Percentiles rank a stretch among this genome's conserved stretches.
phyloP scores from a whole-genome alignment of 805 yeast species.

The Monosporozyma siamensis region DNA sequence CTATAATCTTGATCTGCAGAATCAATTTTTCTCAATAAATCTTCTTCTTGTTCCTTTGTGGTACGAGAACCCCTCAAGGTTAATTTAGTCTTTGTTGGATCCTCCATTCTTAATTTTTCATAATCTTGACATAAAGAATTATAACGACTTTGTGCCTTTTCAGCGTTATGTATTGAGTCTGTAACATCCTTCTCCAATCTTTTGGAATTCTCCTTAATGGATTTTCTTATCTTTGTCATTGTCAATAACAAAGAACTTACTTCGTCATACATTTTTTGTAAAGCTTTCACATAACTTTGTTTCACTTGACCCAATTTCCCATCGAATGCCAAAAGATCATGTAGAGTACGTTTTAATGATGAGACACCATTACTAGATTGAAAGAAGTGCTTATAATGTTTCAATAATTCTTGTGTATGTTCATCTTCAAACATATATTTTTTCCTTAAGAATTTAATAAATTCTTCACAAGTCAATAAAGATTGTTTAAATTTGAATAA shows the following conservation, averaged over 20 bases:
- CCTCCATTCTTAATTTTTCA: constrained; percentile 70
- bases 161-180: constrained; percentile 77
- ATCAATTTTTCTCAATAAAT: constrained; percentile 68
- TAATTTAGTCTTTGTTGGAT: constrained; percentile 76
- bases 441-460: constrained; percentile 66
- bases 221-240: constrained; percentile 63
- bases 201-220: constrained; percentile 71
- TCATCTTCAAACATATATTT: constrained; percentile 73
- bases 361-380: constrained; percentile 13
- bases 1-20: constrained; percentile 81
- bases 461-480: constrained; percentile 75
- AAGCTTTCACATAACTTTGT: constrained; percentile 63
- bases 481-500: constrained; percentile 70
- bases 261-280: constrained; percentile 82
- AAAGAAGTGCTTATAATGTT: constrained; percentile 47
- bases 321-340: constrained; percentile 63
- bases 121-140: constrained; percentile 75
- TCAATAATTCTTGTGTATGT: constrained; percentile 62
- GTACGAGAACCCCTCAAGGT: constrained; percentile 72
- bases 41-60: constrained; percentile 82
- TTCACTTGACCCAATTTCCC: constrained; percentile 68
- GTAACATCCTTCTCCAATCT: constrained; percentile 74
- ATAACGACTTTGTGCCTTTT: constrained; percentile 76
- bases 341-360: constrained; percentile 58
- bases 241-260: constrained; percentile 59